Percentiles rank a stretch among this genome's conserved stretches.
These are phyloP conservation scores for Debaryomycetaceae sp. DNA, from an alignment of 1,139 yeast genomes.

Conservation along the genomic window DNA sequence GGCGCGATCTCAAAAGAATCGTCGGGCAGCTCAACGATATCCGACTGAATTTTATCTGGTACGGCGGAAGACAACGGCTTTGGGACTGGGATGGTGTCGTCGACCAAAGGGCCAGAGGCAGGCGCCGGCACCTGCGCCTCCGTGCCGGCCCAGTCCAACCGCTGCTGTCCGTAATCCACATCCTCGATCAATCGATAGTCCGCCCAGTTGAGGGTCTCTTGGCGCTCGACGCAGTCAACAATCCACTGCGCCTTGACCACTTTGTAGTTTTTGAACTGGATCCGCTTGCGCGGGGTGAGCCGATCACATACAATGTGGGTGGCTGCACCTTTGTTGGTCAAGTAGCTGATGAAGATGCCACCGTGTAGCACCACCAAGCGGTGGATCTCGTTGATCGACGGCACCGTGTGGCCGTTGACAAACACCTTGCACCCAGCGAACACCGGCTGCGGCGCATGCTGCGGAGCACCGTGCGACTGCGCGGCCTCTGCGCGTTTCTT, in stretches of 20 bases:
- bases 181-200: constrained; percentile 54
- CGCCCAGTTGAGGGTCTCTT: constrained; percentile 60
- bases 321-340: constrained; percentile 65
- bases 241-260: constrained; percentile 88
- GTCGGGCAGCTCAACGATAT: no score
- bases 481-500: constrained; percentile 24
- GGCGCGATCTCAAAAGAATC: constrained; percentile 4
- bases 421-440: constrained; percentile 64
- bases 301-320: constrained; percentile 83
- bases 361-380: constrained; percentile 72
- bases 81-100: no score
- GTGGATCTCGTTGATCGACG: constrained; percentile 70
- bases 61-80: no score
- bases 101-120: no score
- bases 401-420: constrained; percentile 84
- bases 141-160: constrained; percentile 20
- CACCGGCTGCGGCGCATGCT: constrained; percentile 33
- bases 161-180: constrained; percentile 46
- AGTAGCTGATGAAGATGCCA: constrained; percentile 67
- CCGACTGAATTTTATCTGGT: no score
- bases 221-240: constrained; percentile 51
- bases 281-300: constrained; percentile 69
- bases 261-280: constrained; percentile 60
- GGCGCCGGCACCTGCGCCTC: no score
- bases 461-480: no score